Percentiles rank a stretch among this genome's conserved stretches.
Evolutionary conservation across 1,284 basidiomycete species (phyloP).

Genomic region (Schizopora paradoxa): DNA sequence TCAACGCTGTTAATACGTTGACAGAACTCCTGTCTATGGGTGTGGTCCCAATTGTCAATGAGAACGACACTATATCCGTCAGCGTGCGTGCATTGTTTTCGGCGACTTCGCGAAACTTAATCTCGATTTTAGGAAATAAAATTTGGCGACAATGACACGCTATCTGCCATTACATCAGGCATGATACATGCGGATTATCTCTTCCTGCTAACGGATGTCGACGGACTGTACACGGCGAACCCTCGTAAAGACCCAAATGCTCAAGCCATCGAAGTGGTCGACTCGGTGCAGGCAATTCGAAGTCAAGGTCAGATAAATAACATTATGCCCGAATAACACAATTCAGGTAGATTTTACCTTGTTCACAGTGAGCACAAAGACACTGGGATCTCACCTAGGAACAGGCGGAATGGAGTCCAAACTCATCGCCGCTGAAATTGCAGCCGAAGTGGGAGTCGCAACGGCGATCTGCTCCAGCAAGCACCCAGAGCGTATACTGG

Average conservation of each 20-base stretch:
- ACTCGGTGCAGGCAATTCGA: slow-evolving; percentile 79
- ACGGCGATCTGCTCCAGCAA: slow-evolving; percentile 88
- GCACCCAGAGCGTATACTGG: slow-evolving; percentile 72
- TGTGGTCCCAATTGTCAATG: slow-evolving; percentile 92
- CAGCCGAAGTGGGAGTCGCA: slow-evolving; percentile 92
- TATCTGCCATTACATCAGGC: slow-evolving; percentile 94
- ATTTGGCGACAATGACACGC: slow-evolving; percentile 98
- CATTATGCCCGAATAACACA: slow-evolving; percentile 1
- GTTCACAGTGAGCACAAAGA: slow-evolving; percentile 77
- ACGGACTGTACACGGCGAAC: slow-evolving; percentile 94
- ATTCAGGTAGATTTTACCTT: slow-evolving; percentile 2
- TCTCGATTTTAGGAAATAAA: slow-evolving; percentile 80
- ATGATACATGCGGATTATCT: slow-evolving; percentile 98
- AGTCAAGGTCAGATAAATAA: slow-evolving; percentile 54
- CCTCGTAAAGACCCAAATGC: slow-evolving; percentile 87
- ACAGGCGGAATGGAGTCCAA: slow-evolving; percentile 99
- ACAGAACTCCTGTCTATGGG: slow-evolving; percentile 86
- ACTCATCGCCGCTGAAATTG: slow-evolving; percentile 96
- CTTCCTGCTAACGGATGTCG: slow-evolving; percentile 95
- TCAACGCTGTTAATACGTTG: slow-evolving; percentile 93
- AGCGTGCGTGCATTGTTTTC: slow-evolving; percentile 55
- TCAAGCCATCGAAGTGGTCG: slow-evolving; percentile 75
- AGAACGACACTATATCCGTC: slow-evolving; percentile 94
- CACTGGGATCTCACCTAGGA: slow-evolving; percentile 87
- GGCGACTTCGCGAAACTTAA: not conserved